A percentile compares a stretch with the other conserved stretches of the same genome.
phyloP scores from a whole-genome alignment of 2,329 filamentous ascomycete species.

The Hortaea sp. region DNA sequence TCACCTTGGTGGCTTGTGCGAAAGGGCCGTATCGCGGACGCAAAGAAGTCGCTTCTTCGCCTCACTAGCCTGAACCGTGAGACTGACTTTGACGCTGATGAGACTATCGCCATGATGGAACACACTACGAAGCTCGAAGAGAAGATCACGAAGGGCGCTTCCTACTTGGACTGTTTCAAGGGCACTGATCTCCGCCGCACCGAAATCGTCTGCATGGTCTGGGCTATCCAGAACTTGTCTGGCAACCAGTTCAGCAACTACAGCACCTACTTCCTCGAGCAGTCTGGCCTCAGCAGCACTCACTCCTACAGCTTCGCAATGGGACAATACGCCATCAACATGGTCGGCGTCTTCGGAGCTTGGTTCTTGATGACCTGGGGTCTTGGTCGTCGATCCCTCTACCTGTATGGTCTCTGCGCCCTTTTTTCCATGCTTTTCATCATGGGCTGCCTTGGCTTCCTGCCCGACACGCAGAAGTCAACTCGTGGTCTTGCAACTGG shows the following conservation, averaged over 20 bases:
- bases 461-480: slow-evolving; percentile 48
- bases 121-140: slow-evolving; percentile 77
- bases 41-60: slow-evolving; percentile 55
- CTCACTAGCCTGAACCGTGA: slow-evolving; percentile 54
- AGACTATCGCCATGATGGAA: slow-evolving; percentile 86
- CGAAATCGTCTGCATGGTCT: slow-evolving; percentile 52
- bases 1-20: slow-evolving; percentile 70
- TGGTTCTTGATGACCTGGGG: slow-evolving; percentile 71
- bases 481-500: slow-evolving; percentile 65
- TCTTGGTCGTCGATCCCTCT: slow-evolving; percentile 65
- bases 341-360: slow-evolving; percentile 69
- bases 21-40: slow-evolving; percentile 52
- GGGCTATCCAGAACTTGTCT: slow-evolving; percentile 40
- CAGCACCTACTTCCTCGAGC: slow-evolving; percentile 40
- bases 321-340: slow-evolving; percentile 58
- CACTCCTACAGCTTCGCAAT: slow-evolving; percentile 38
- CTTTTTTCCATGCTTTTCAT: slow-evolving; percentile 69
- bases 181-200: slow-evolving; percentile 70
- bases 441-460: slow-evolving; percentile 74
- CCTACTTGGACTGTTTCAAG: slow-evolving; percentile 75
- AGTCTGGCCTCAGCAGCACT: slow-evolving; percentile 34
- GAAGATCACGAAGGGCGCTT: slow-evolving; percentile 61
- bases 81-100: slow-evolving; percentile 67
- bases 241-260: slow-evolving; percentile 40
- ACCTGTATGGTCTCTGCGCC: slow-evolving; percentile 63